Conservation (phyloP, 352 stramenopile species). For the Peronospora destructor region DNA sequence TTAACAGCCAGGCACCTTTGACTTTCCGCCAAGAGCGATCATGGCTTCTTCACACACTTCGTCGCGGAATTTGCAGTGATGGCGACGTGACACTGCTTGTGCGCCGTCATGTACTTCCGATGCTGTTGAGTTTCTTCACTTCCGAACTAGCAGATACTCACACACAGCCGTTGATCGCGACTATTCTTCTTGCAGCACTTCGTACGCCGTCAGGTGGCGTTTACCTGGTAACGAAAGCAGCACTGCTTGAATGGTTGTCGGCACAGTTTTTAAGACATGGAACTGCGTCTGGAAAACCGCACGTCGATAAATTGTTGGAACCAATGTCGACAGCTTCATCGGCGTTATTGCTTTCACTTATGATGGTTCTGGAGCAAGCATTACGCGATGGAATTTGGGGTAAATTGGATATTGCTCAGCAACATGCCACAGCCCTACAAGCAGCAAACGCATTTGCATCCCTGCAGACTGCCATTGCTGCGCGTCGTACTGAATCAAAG, state of each 20-base stretch:
- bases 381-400: constrained; percentile 19
- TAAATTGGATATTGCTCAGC: constrained; percentile 35
- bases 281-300: constrained; percentile 7
- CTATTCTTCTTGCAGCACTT: constrained; percentile 48
- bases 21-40: constrained; percentile 79
- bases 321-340: constrained; percentile 16
- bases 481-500: constrained; percentile 7
- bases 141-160: constrained; percentile 74
- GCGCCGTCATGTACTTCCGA: constrained; percentile 70
- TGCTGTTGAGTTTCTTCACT: constrained; percentile 76
- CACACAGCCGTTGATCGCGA: constrained; percentile 60
- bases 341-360: constrained; percentile 33
- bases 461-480: constrained; percentile 12
- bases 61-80: constrained; percentile 59
- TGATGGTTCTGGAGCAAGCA: constrained; percentile 30
- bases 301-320: constrained; percentile 3
- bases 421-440: constrained; percentile 31
- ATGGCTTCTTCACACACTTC: constrained; percentile 74
- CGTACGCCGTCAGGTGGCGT: constrained; percentile 38
- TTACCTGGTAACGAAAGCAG: constrained; percentile 59
- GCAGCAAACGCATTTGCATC: constrained; percentile 39
- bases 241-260: constrained; percentile 56
- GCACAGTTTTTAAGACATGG: constrained; percentile 31
- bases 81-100: constrained; percentile 61
- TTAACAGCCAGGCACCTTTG: constrained; percentile 65